Conservation (phyloP, 2,329 filamentous ascomycete genomes). For the Mariannaea sp. region DNA sequence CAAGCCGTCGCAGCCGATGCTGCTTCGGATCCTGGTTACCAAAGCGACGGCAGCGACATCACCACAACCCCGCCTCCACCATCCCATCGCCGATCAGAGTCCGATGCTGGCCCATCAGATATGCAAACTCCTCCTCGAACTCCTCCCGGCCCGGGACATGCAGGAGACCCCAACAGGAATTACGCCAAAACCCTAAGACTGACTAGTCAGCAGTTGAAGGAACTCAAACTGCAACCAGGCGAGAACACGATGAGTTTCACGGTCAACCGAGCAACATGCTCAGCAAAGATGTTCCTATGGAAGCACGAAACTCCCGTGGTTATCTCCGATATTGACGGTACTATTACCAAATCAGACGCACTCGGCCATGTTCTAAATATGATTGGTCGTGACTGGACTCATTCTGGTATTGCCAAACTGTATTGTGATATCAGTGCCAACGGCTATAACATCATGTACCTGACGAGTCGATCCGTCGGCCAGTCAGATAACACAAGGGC, state of each 20-base stretch:
- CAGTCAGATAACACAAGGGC: conserved; percentile 89
- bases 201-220: conserved; percentile 93
- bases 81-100: conserved; percentile 68
- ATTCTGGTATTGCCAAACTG: conserved; percentile 92
- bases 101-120: conserved; percentile 61
- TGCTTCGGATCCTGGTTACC: conserved; percentile 90
- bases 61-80: conserved; percentile 53
- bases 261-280: conserved; percentile 91
- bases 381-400: conserved; percentile 98
- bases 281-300: conserved; percentile 94
- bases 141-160: conserved; percentile 68
- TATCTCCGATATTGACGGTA: conserved; percentile 98
- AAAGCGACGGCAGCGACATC: conserved; percentile 79
- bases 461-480: conserved; percentile 91
- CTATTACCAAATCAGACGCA: conserved; percentile 96
- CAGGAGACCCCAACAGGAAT: conserved; percentile 76
- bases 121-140: conserved; percentile 69
- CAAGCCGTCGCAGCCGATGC: conserved; percentile 72
- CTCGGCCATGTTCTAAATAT: conserved; percentile 93
- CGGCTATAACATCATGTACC: conserved; percentile 98
- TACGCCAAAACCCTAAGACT: conserved; percentile 96
- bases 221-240: conserved; percentile 79
- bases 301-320: conserved; percentile 89
- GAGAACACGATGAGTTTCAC: conserved; percentile 95
- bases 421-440: conserved; percentile 96